Conservation (phyloP, 2,329 filamentous ascomycete genomes). For the Fusarium austroafricanum region DNA sequence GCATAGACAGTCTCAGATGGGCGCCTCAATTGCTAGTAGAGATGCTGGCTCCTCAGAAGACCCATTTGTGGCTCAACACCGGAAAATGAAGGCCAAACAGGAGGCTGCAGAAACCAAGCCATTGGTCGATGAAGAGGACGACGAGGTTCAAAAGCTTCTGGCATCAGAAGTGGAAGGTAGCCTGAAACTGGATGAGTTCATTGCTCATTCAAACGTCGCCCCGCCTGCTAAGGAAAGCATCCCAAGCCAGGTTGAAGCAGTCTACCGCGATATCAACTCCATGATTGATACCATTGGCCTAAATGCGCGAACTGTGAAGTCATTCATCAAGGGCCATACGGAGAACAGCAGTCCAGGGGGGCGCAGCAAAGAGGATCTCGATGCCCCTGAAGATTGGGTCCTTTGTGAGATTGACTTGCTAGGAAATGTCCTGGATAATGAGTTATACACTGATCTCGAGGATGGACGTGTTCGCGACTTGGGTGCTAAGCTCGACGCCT, state of each 20-base stretch:
- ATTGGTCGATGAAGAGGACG: conserved; percentile 76
- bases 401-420: conserved; percentile 81
- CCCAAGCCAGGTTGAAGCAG: conserved; percentile 71
- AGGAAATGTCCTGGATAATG: conserved; percentile 69
- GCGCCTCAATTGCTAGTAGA: conserved; percentile 55
- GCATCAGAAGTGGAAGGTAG: conserved; percentile 70
- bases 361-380: conserved; percentile 75
- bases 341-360: conserved; percentile 64
- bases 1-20: conserved; percentile 53
- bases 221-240: conserved; percentile 67
- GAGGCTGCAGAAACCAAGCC: conserved; percentile 68
- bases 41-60: conserved; percentile 56
- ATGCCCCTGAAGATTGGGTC: conserved; percentile 75
- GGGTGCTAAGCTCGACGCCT: conserved; percentile 73
- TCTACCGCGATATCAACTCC: conserved; percentile 85
- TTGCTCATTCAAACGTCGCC: conserved; percentile 68
- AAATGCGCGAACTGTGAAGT: conserved; percentile 76
- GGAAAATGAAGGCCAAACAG: conserved; percentile 64
- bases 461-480: conserved; percentile 76
- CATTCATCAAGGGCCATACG: conserved; percentile 75
- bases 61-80: conserved; percentile 62
- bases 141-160: conserved; percentile 72
- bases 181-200: conserved; percentile 73
- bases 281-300: conserved; percentile 95
- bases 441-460: conserved; percentile 74